Evolutionary conservation across 768 basidiomycete species (phyloP).

Genomic region (Mrakia hoshinonis): DNA sequence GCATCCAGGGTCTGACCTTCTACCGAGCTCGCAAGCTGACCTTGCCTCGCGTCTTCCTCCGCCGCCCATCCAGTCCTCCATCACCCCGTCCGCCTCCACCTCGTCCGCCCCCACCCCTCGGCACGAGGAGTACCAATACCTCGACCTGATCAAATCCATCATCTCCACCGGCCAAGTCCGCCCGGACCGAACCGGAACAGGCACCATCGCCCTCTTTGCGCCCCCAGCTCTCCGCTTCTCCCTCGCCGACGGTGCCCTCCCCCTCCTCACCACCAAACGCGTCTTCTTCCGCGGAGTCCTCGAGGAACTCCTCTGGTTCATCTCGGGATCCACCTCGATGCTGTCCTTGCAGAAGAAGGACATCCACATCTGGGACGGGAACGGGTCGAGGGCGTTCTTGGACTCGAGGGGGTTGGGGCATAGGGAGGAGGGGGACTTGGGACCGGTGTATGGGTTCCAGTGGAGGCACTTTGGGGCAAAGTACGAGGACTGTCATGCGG

Average conservation of each 20-base stretch:
- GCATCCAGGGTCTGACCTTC: not conserved
- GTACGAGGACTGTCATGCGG: slow-evolving; percentile 47
- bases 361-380: slow-evolving; percentile 96
- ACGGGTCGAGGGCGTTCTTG: slow-evolving; percentile 78
- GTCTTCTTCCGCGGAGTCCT: slow-evolving; percentile 85
- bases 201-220: slow-evolving; percentile 84
- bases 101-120: not conserved
- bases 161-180: slow-evolving; percentile 66
- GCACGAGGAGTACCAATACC: slow-evolving; percentile 78
- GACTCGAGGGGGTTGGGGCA: slow-evolving; percentile 75
- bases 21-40: not conserved
- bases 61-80: not conserved
- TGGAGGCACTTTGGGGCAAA: slow-evolving; percentile 91
- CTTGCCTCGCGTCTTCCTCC: not conserved
- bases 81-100: slow-evolving; percentile 1
- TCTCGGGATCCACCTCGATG: slow-evolving; percentile 74
- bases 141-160: slow-evolving; percentile 67
- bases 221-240: slow-evolving; percentile 85
- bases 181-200: slow-evolving; percentile 88
- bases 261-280: slow-evolving; percentile 88
- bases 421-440: slow-evolving; percentile 80
- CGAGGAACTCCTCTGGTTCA: slow-evolving; percentile 93
- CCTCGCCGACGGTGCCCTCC: slow-evolving; percentile 62
- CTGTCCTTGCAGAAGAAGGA: slow-evolving; percentile 66
- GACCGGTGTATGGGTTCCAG: slow-evolving; percentile 94